A percentile compares a stretch with the other conserved stretches of the same genome.
phyloP scores from a whole-genome alignment of 2,329 filamentous ascomycete species.

The Tolypocladium cylindrosporum region DNA sequence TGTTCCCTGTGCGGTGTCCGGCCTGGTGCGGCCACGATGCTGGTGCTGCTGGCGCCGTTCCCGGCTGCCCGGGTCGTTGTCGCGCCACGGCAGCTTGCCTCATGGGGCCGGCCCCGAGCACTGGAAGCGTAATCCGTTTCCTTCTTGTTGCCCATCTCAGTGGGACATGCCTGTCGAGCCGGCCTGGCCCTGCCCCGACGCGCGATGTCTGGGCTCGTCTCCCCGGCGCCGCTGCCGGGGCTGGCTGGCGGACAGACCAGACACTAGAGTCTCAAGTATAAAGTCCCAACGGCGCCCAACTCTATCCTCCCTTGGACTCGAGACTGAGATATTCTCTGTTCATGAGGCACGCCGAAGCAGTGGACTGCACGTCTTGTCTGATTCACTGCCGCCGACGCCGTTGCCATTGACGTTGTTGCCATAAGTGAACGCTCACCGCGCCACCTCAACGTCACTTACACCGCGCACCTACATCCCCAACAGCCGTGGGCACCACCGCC shows the following conservation, averaged over 20 bases:
- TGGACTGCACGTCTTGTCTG: constrained; percentile 6
- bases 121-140: background rate
- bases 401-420: background rate
- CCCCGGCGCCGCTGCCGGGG: background rate
- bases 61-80: background rate
- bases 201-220: background rate
- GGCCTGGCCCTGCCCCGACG: background rate
- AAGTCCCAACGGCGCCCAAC: constrained; percentile 5
- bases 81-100: background rate
- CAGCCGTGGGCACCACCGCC: background rate
- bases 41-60: background rate
- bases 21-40: background rate
- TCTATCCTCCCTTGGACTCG: background rate
- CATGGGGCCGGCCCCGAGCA: background rate
- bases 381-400: background rate
- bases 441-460: background rate
- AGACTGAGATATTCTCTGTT: background rate
- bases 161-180: background rate
- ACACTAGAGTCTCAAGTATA: constrained; percentile 3
- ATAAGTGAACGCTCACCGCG: background rate
- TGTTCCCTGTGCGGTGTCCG: constrained; percentile 2
- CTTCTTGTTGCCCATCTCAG: background rate
- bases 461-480: background rate
- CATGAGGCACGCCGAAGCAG: background rate
- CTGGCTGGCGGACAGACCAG: background rate